Percentiles rank a stretch among this genome's conserved stretches.
phyloP scores from a whole-genome alignment of 345 rosid species.

The Eucalyptus leucophloia region DNA sequence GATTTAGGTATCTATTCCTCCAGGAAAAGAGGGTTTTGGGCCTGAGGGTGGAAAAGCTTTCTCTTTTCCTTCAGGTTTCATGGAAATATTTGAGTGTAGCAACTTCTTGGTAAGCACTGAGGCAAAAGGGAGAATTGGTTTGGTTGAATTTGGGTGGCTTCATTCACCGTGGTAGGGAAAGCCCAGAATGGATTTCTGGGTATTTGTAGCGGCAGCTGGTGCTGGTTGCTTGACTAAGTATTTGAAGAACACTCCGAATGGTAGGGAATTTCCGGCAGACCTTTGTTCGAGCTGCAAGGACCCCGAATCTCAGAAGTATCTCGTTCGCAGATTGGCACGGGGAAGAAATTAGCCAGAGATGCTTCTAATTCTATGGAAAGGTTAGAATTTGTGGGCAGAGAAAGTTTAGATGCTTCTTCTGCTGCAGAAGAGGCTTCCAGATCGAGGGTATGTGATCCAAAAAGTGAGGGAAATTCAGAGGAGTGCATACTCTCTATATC shows the following conservation, averaged over 20 bases:
- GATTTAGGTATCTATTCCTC: background rate
- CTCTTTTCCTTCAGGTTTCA: background rate
- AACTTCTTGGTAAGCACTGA: constrained; percentile 2
- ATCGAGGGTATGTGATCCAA: constrained; percentile 4
- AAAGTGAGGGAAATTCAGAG: constrained; percentile 4
- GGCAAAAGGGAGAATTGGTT: background rate
- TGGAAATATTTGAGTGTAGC: background rate
- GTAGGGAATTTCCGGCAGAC: constrained; percentile 3
- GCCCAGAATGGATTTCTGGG: constrained; percentile 60
- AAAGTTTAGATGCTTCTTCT: constrained; percentile 8
- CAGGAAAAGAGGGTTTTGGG: background rate
- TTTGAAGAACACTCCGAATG: constrained; percentile 27
- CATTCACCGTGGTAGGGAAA: background rate
- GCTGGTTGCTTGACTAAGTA: constrained; percentile 55
- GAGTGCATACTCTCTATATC: constrained; percentile 8
- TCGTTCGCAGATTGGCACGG: background rate
- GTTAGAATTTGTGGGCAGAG: background rate
- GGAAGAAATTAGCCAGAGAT: constrained; percentile 17
- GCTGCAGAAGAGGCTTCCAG: constrained; percentile 22
- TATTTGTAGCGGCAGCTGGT: constrained; percentile 70
- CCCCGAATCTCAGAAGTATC: constrained; percentile 8
- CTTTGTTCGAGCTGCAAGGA: constrained; percentile 6
- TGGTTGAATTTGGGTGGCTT: constrained; percentile 10
- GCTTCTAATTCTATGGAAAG: background rate
- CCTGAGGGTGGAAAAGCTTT: background rate